Percentiles rank a stretch among this genome's conserved stretches.
Evolutionary conservation across 306 rosid genomes (phyloP).

Genomic region (Biancaea sappan): DNA sequence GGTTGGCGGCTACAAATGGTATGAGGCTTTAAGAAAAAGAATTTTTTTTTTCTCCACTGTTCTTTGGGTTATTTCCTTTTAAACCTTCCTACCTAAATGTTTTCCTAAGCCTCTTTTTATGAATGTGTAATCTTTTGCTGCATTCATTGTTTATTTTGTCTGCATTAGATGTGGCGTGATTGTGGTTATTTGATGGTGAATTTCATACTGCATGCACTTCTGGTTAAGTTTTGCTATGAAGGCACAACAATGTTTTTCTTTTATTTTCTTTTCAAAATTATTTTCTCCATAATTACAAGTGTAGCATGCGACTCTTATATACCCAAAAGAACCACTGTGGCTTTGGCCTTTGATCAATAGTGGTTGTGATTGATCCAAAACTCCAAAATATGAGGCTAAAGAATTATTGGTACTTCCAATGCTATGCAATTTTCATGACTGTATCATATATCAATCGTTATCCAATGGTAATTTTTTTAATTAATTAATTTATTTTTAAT

Average conservation of each 20-base stretch:
- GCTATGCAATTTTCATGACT: slow-evolving; percentile 21
- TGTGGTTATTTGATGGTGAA: neutral
- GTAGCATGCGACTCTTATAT: neutral
- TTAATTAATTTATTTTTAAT: neutral
- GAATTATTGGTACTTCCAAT: neutral
- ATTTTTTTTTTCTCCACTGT: slow-evolving; percentile 1
- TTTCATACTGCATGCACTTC: neutral
- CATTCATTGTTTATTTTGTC: neutral
- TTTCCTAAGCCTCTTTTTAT: slow-evolving; percentile 28
- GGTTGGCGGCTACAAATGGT: slow-evolving; percentile 99
- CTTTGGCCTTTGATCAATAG: slow-evolving; percentile 19
- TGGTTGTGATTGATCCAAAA: neutral
- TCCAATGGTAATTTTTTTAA: neutral
- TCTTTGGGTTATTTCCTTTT: slow-evolving; percentile 18
- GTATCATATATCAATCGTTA: slow-evolving; percentile 5
- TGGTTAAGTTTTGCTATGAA: neutral
- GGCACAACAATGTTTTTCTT: neutral
- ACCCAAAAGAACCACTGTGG: neutral
- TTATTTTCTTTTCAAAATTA: neutral
- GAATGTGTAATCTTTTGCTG: neutral
- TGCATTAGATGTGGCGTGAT: neutral
- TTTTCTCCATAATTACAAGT: neutral
- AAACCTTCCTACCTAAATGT: neutral
- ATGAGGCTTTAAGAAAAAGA: slow-evolving; percentile 34
- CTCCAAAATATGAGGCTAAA: neutral